Base-by-base conservation (phyloP, 768 basidiomycete species). In the Dacryopinax spathularia region DNA sequence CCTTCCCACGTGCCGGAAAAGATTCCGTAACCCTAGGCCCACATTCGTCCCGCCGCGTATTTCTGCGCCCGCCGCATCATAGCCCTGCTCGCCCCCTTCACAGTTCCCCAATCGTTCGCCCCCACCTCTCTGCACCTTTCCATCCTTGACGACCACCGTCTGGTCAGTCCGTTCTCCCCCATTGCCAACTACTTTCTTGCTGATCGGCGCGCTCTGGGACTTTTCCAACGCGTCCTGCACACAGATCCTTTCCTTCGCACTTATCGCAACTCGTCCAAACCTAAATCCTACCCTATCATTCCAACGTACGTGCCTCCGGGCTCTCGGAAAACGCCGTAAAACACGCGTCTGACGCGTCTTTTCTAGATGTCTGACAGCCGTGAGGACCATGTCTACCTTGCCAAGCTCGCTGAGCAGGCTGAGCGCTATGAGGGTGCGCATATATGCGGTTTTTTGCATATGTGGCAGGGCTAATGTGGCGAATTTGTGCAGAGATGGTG, bases 391-490 rank as follows among this genome's bases (percentile, higher is more conserved):
- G 94, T 98, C 78, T 98, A 97, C 84, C 93, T 96, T 79, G 94
- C 95, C 81, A 98, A 98, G 90, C 92, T 97, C 81, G 91, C 92
- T 75, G 93, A 97, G 82, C 93, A 97, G 82, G 95, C 95, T 72
- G 94, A 98, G 84, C 94, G 95, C 60, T 98, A 97, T 76, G 94
- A 97, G 82, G 94, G 94, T 88, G 43, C 60, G 79, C 73, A 29
- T 35, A 62, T 29, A 56, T n/a, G 10, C 37, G 12, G 13, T 2
- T 33, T 6, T 33, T 31, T 37, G 34, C 44, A 33, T 43, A 34
- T 41, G 34, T 34, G 39, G 25, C 5, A 16, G 22, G 5, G n/a
- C 56, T 41, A 56, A 34, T 25, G 41, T 18, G n/a, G 20, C 18
- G 0, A 16, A 41, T 33, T 25, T 20, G 31, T 22, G 7, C 65